Percentiles rank a stretch among this genome's conserved stretches.
Evolutionary conservation across 2,329 filamentous ascomycete genomes (phyloP).

Genomic region (Dothidotthia symphoricarpi): DNA sequence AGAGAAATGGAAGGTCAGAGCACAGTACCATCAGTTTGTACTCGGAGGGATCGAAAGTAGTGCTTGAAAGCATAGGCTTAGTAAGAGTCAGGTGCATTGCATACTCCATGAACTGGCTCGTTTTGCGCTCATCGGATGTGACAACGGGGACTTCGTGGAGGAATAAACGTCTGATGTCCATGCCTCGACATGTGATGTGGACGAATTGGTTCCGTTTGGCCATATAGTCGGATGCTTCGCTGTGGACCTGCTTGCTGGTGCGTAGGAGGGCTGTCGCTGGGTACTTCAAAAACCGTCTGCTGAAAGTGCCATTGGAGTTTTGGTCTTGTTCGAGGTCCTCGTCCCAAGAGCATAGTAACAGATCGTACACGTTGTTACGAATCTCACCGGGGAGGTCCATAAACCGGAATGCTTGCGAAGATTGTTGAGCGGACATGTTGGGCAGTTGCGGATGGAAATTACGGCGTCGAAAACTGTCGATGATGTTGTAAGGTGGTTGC

Average conservation of each 20-base stretch:
- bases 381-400: conserved; percentile 29
- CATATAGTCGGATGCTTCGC: conserved; percentile 30
- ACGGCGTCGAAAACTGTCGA: background rate
- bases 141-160: conserved; percentile 23
- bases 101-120: conserved; percentile 21
- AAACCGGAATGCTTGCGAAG: conserved; percentile 22
- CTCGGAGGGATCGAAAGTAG: conserved; percentile 18
- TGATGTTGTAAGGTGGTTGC: background rate
- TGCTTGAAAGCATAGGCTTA: conserved; percentile 16
- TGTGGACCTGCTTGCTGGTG: conserved; percentile 28
- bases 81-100: conserved; percentile 30
- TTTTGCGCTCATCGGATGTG: conserved; percentile 14
- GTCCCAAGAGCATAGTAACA: conserved; percentile 28
- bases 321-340: conserved; percentile 18
- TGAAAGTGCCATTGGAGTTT: conserved; percentile 13
- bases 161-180: conserved; percentile 20
- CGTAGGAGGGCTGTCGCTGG: conserved; percentile 22
- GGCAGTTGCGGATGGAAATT: background rate
- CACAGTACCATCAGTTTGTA: conserved; percentile 26
- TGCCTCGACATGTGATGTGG: conserved; percentile 24
- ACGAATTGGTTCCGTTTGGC: conserved; percentile 30
- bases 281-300: conserved; percentile 20
- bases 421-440: conserved; percentile 17
- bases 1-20: conserved; percentile 23
- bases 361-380: conserved; percentile 26